These are phyloP conservation scores for Pinus albicaulis DNA, from an alignment of 75 land plant species.

Conservation along the genomic window DNA sequence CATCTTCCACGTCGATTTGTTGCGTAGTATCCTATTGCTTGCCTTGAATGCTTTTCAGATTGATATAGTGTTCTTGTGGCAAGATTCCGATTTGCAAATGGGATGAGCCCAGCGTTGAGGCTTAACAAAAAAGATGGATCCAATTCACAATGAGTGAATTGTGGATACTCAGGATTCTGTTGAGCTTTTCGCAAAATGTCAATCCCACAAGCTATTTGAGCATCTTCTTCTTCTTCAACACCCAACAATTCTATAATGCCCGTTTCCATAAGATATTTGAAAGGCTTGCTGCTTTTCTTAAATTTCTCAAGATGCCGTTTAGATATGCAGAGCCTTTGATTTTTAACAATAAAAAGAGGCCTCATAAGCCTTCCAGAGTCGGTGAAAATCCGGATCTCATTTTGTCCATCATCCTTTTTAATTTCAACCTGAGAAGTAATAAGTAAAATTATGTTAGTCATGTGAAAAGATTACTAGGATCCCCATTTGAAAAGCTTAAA, in stretches of 20 bases:
- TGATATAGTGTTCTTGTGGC: constrained; percentile 72
- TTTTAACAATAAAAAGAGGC: constrained; percentile 74
- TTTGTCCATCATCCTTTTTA: constrained; percentile 44
- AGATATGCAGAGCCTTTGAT: constrained; percentile 17
- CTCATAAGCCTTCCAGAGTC: constrained; percentile 91
- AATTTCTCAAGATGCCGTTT: constrained; percentile 26
- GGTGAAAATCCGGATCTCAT: constrained; percentile 67
- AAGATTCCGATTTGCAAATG: constrained; percentile 90
- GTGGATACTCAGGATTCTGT: constrained; percentile 6
- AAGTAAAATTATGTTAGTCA: no score
- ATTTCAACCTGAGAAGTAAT: constrained; percentile 60
- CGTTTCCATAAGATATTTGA: constrained; percentile 47
- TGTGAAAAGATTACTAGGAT: no score
- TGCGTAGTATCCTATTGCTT: constrained; percentile 89
- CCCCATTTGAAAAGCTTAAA: no score
- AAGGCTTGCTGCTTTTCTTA: constrained; percentile 24
- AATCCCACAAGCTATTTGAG: constrained; percentile 48
- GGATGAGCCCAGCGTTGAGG: constrained; percentile 77
- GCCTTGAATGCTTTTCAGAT: constrained; percentile 85
- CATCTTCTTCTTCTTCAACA: constrained; percentile 85
- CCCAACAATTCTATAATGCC: constrained; percentile 80
- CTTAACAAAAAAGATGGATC: constrained; percentile 80
- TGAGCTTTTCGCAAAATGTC: constrained; percentile 36
- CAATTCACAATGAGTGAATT: constrained; percentile 81
- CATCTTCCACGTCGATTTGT: constrained; percentile 60